A percentile compares a stretch with the other conserved stretches of the same genome.
Conservation (phyloP, 257 asterid species). For the Solanum sejunctum region DNA sequence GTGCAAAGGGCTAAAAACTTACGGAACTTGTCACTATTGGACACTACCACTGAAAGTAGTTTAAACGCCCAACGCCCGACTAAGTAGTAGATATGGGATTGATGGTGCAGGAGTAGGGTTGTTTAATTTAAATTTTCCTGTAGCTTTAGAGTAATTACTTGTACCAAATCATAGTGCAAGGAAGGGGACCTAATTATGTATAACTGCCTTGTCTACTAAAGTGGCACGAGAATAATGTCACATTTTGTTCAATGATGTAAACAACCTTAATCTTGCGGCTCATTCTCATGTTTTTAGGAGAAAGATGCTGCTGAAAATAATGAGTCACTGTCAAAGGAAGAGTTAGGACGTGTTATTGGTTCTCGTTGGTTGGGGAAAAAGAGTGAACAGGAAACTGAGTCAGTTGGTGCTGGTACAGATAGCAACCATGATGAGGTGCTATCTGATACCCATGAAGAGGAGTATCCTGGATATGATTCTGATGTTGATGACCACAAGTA, state of each 20-base stretch:
- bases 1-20: neutral
- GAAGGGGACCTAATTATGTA: neutral
- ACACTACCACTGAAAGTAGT: neutral
- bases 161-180: neutral
- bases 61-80: neutral
- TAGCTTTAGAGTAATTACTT: neutral
- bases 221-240: neutral
- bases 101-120: neutral
- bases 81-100: neutral
- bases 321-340: constrained; percentile 80
- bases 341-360: constrained; percentile 83
- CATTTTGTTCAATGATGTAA: neutral
- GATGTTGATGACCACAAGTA: constrained; percentile 45
- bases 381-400: constrained; percentile 39
- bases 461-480: constrained; percentile 45
- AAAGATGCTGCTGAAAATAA: constrained; percentile 29
- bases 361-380: constrained; percentile 93
- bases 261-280: neutral
- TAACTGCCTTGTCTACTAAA: neutral
- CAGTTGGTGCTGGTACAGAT: constrained; percentile 23
- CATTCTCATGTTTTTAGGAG: constrained; percentile 29
- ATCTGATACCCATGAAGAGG: constrained; percentile 39
- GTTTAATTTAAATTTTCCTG: neutral
- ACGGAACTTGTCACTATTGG: neutral
- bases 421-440: constrained; percentile 37